phyloP scores from a whole-genome alignment of 75 land plant species.

The Selaginella tamariscina region DNA sequence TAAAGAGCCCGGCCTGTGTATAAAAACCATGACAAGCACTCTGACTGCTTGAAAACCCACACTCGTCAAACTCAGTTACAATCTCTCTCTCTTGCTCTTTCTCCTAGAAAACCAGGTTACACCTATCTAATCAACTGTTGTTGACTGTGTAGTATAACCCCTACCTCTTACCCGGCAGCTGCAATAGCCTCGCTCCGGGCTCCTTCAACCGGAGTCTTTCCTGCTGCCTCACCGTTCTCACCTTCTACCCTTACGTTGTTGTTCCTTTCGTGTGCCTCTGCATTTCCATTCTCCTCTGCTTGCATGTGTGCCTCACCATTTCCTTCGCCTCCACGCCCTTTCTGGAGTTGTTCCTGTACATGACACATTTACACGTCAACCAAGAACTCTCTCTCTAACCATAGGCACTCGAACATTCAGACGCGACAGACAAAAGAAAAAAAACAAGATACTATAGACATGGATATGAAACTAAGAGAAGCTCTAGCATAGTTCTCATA shows the following conservation, averaged over 20 bases:
- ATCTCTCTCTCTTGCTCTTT: too few species aligned
- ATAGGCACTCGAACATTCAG: too few species aligned
- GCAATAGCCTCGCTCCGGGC: neutral
- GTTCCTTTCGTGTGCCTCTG: neutral
- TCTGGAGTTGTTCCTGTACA: neutral
- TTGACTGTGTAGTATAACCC: neutral
- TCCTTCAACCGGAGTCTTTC: neutral
- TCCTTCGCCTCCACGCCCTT: neutral
- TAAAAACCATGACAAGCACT: too few species aligned
- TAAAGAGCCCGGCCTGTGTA: too few species aligned
- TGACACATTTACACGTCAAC: too few species aligned
- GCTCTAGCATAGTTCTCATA: too few species aligned
- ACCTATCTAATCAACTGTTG: neutral
- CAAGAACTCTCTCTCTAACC: too few species aligned
- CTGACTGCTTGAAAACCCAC: too few species aligned
- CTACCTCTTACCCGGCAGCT: neutral
- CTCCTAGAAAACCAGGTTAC: too few species aligned
- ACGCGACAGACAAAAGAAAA: too few species aligned
- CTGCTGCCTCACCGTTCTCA: neutral
- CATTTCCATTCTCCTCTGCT: neutral
- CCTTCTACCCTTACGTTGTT: neutral
- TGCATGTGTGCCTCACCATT: neutral
- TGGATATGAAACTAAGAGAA: neutral
- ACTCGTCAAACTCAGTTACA: too few species aligned
- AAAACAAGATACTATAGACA: neutral